phyloP scores from a whole-genome alignment of 75 land plant genomes.

The Picea sitchensis region DNA sequence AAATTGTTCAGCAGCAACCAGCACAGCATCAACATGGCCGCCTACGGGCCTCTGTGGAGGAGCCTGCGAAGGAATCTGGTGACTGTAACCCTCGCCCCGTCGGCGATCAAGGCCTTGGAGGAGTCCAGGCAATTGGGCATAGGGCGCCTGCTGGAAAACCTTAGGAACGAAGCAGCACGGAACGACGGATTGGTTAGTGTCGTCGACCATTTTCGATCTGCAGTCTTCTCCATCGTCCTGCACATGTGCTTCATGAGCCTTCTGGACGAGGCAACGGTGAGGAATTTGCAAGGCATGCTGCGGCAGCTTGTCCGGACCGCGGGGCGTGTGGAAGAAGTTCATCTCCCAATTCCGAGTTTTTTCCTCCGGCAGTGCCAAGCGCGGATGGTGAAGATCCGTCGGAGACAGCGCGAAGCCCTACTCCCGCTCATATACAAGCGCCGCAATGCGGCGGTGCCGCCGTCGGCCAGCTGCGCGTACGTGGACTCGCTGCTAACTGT shows the following conservation, averaged over 20 bases:
- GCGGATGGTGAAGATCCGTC: not conserved
- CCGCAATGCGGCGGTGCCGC: not conserved
- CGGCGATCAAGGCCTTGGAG: slow-evolving; percentile 25
- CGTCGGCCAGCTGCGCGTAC: not conserved
- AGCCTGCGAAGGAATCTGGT: slow-evolving; percentile 59
- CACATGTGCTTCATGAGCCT: slow-evolving; percentile 57
- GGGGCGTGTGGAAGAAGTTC: slow-evolving; percentile 33
- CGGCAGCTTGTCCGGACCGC: slow-evolving; percentile 40
- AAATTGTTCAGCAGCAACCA: slow-evolving; percentile 52
- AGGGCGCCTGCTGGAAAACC: slow-evolving; percentile 26
- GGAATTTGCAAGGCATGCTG: slow-evolving; percentile 31
- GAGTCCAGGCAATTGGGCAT: slow-evolving; percentile 48
- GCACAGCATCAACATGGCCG: slow-evolving; percentile 70
- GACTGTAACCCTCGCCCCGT: slow-evolving; percentile 37
- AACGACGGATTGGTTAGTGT: slow-evolving; percentile 34
- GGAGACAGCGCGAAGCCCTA: no score
- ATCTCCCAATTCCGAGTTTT: slow-evolving; percentile 29
- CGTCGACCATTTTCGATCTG: slow-evolving; percentile 35
- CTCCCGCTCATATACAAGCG: no score
- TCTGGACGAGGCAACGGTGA: slow-evolving; percentile 25
- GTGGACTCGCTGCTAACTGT: slow-evolving; percentile 13
- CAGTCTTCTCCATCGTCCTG: slow-evolving; percentile 36
- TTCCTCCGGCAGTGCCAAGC: not conserved
- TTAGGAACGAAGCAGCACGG: slow-evolving; percentile 14
- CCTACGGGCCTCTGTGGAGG: slow-evolving; percentile 67